A percentile compares a stretch with the other conserved stretches of the same genome.
Conservation (phyloP, 1,139 yeast genomes). For the Lodderomyces pseudojiufengensis region DNA sequence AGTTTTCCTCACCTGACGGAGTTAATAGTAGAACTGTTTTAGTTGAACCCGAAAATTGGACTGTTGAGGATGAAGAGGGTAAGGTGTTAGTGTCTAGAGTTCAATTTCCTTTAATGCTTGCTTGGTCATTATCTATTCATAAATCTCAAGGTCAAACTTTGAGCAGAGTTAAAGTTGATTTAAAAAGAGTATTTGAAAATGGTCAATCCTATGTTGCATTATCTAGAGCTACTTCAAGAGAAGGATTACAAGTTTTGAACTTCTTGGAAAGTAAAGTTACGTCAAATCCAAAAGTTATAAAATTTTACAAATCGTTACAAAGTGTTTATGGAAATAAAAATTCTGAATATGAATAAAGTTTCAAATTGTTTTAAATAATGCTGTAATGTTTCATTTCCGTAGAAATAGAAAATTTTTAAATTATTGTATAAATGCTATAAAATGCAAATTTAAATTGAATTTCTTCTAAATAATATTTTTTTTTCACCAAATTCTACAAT, state of each 20-base stretch:
- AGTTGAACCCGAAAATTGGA: constrained; percentile 45
- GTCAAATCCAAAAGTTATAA: constrained; percentile 60
- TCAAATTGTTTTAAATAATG: no score
- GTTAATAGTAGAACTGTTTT: constrained; percentile 59
- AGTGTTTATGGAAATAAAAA: neutral
- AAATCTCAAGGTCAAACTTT: constrained; percentile 96
- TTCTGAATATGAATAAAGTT: no score
- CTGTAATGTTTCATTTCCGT: no score
- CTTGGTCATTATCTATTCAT: constrained; percentile 95
- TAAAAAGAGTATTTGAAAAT: constrained; percentile 73
- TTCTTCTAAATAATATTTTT: constrained; percentile 48
- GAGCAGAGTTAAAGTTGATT: constrained; percentile 76
- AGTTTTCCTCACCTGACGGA: constrained; percentile 69
- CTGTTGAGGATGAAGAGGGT: constrained; percentile 37
- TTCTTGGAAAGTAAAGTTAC: constrained; percentile 56
- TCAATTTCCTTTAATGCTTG: constrained; percentile 81
- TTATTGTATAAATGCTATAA: neutral
- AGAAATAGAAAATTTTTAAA: no score
- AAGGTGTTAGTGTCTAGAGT: constrained; percentile 28
- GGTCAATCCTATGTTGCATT: constrained; percentile 96
- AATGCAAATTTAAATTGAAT: constrained; percentile 44
- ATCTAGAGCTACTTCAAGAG: constrained; percentile 77
- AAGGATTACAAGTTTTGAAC: constrained; percentile 73
- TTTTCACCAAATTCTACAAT: constrained; percentile 16
- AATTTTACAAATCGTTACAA: constrained; percentile 48